Evolutionary conservation across 2,329 filamentous ascomycete species (phyloP).

Genomic region (Shiraia sp.): DNA sequence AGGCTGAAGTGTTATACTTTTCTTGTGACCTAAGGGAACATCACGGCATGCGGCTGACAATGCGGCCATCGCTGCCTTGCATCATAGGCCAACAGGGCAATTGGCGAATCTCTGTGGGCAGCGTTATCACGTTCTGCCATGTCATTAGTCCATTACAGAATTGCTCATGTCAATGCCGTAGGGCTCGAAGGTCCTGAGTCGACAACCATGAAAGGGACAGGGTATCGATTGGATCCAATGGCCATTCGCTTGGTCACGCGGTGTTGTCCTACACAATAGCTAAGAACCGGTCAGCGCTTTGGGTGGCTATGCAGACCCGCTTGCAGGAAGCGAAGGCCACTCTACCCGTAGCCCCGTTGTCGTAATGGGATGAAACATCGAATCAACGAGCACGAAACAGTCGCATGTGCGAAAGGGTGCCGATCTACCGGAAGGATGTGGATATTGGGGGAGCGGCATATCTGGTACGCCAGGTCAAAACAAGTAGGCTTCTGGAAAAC

Average conservation of each 20-base stretch:
- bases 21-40: constrained; percentile 8
- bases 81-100: constrained; percentile 12
- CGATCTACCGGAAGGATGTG: constrained; percentile 11
- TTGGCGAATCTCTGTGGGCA: constrained; percentile 19
- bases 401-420: constrained; percentile 9
- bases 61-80: constrained; percentile 12
- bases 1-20: constrained; percentile 19
- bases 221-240: constrained; percentile 14
- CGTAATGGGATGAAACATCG: constrained; percentile 4
- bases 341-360: neutral
- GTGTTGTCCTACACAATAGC: neutral
- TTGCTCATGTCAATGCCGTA: constrained; percentile 14
- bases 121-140: constrained; percentile 22
- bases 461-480: constrained; percentile 9
- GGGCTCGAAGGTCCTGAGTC: constrained; percentile 11
- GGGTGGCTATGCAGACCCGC: neutral
- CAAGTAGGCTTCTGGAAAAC: constrained; percentile 18
- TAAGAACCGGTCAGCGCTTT: constrained; percentile 17
- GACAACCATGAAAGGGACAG: constrained; percentile 9
- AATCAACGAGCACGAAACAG: constrained; percentile 15
- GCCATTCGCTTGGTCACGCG: constrained; percentile 19
- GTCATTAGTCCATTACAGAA: constrained; percentile 20
- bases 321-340: neutral
- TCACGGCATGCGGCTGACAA: constrained; percentile 16
- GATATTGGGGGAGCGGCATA: constrained; percentile 10